Conservation (phyloP, 2,329 filamentous ascomycete species). For the Colletotrichum euphorbiae region DNA sequence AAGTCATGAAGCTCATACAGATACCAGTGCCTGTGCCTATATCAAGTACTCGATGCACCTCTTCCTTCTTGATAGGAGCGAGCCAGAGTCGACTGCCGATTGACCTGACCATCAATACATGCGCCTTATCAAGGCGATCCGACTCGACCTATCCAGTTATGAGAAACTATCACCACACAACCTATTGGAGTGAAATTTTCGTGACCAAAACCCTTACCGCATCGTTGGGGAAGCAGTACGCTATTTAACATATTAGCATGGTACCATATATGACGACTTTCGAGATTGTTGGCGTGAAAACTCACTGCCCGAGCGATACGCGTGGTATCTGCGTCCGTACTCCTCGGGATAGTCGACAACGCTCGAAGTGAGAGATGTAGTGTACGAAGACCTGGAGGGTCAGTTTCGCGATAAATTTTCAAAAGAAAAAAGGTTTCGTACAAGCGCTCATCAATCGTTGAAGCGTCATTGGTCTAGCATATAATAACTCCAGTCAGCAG, state of each 20-base stretch:
- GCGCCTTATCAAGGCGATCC: conserved; percentile 50
- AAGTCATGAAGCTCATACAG: neutral
- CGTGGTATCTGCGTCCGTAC: neutral
- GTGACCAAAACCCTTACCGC: neutral
- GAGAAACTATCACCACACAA: rapidly evolving
- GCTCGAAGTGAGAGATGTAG: neutral
- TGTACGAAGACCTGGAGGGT: neutral
- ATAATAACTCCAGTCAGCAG: neutral
- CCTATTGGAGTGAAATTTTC: neutral
- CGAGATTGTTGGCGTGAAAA: neutral
- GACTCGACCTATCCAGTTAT: neutral
- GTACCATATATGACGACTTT: neutral
- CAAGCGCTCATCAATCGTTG: neutral
- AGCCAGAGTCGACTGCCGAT: conserved; percentile 53
- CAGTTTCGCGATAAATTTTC: neutral
- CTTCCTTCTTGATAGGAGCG: conserved; percentile 50
- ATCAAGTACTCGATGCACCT: neutral
- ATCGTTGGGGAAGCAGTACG: neutral
- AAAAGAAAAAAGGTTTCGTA: neutral
- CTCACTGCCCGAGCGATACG: neutral
- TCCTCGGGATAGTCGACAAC: neutral
- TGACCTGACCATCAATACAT: conserved; percentile 52
- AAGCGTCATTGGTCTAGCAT: neutral
- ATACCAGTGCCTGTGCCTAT: conserved; percentile 11
- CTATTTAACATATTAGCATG: neutral